Evolutionary conservation across 345 rosid species (phyloP), one percentile per base, ranked within the genome.

Genomic region (Leavenworthia alabamica): DNA sequence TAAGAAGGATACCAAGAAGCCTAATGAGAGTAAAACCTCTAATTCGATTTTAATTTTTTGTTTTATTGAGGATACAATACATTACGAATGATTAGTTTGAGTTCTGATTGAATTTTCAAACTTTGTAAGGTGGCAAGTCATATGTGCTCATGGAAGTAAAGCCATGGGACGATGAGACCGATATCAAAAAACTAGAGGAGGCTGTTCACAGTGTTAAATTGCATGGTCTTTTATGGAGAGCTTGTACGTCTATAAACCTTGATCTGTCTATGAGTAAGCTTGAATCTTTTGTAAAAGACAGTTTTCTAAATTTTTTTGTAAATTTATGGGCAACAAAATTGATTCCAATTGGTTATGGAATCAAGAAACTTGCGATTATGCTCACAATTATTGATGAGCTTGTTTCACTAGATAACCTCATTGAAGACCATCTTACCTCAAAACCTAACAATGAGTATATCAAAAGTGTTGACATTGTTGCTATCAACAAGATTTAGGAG

Each of bases 121-220:
- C 22, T 20, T 20, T 20, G 27, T 28, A 6, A 89, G 98, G 96
- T 76, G 98, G 98, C 19, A 86, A 92, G 66, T 89, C 98, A 11
- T 92, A 95, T 2, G 80, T 92, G 26, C 93, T 92, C 17, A 9
- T 92, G 91, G 98, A 89, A 57, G 81, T 92, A 22, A 89, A 92
- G 62, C 96, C 98, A 47, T 92, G 96, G 95, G 98, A 92, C 67
- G 98, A 92, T 56, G 98, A 92, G 78, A 92, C 96, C 4, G 98
- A 92, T 85, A 86, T 92, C 97, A 87, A 82, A 83, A 86, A 86
- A 70, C 72, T 92, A 46, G 95, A 92, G 69, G 89, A 81, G 76
- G 73, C 72, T 48, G 94, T 92, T 26, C 77, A 94, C 22, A 36
- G 69, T 27, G 36, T 89, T 29, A 78, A 85, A 79, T 68, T 92